Conservation (phyloP, 1,284 basidiomycete genomes). For the Apiotrichum siamense region DNA sequence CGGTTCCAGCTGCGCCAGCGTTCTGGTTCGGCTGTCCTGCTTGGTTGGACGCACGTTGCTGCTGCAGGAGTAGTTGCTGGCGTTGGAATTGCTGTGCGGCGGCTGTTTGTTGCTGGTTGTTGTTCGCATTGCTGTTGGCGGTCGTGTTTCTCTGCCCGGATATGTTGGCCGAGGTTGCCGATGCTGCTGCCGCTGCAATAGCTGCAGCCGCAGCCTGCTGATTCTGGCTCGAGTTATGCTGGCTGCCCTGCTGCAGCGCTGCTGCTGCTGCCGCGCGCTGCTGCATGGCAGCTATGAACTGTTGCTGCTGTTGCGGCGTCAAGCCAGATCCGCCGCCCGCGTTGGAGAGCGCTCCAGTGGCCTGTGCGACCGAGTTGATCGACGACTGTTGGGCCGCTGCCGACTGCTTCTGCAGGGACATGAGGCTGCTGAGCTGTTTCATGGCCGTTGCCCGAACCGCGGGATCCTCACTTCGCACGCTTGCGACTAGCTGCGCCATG, state of each 20-base stretch:
- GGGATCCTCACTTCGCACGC: conserved; percentile 11
- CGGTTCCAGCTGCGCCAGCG: neutral
- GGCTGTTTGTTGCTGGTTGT: neutral
- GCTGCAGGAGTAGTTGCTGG: conserved; percentile 8
- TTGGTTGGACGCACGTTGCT: conserved; percentile 3
- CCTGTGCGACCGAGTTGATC: neutral
- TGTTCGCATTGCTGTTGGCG: conserved; percentile 1
- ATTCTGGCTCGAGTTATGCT: conserved; percentile 1
- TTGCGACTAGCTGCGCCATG: conserved; percentile 15
- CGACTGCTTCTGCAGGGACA: conserved; percentile 5
- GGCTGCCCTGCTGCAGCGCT: neutral
- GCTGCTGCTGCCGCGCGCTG: conserved; percentile 5
- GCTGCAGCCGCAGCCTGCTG: conserved; percentile 6
- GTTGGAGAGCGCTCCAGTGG: neutral
- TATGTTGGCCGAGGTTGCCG: neutral
- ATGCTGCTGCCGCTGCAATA: neutral
- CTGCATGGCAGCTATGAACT: conserved; percentile 14
- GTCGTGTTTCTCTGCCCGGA: neutral
- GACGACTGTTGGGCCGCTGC: conserved; percentile 2
- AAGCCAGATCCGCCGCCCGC: neutral
- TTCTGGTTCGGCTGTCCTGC: too few species aligned
- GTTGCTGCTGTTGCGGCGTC: conserved; percentile 9
- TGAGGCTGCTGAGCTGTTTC: conserved; percentile 12
- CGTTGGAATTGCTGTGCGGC: conserved; percentile 8
- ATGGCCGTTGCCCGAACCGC: conserved; percentile 7